Conservation (phyloP, 1,284 basidiomycete species). For the Blastosporella zonata region DNA sequence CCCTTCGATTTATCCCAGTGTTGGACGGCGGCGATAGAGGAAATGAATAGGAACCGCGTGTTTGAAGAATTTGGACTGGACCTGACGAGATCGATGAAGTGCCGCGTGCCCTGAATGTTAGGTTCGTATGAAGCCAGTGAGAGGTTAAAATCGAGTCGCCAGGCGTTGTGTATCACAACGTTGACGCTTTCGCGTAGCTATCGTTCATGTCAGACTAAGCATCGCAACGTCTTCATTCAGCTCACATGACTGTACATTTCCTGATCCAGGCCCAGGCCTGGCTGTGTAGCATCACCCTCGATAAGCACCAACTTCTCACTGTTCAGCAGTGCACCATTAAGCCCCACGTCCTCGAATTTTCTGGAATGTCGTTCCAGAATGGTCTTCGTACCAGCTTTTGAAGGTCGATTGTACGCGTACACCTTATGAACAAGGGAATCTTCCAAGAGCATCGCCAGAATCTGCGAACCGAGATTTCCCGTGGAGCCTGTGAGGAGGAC, state of each 20-base stretch:
- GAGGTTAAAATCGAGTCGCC: constrained; percentile 14
- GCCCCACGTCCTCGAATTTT: constrained; percentile 1
- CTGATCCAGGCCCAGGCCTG: constrained; percentile 6
- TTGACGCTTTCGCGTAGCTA: constrained; percentile 15
- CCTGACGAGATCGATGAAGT: constrained; percentile 11
- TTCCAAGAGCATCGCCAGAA: constrained; percentile 22
- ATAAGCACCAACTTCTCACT: constrained; percentile 7
- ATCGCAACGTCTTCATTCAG: background rate
- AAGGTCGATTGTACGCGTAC: constrained; percentile 18
- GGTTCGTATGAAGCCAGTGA: constrained; percentile 8
- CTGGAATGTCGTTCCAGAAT: constrained; percentile 3
- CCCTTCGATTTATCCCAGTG: constrained; percentile 15
- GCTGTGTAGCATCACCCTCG: constrained; percentile 4
- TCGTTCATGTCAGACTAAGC: background rate
- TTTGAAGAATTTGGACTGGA: background rate
- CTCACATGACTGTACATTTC: constrained; percentile 8
- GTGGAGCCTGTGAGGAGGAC: constrained; percentile 33
- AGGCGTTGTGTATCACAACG: constrained; percentile 18
- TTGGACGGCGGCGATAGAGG: constrained; percentile 18
- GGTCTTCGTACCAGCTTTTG: background rate
- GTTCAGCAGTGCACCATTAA: background rate
- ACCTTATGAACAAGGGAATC: constrained; percentile 17
- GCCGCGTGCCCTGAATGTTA: constrained; percentile 7
- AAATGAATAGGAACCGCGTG: constrained; percentile 25
- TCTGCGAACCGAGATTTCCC: constrained; percentile 26